Conservation (phyloP, 805 yeast species). For the Scheffersomyces amazonensis region DNA sequence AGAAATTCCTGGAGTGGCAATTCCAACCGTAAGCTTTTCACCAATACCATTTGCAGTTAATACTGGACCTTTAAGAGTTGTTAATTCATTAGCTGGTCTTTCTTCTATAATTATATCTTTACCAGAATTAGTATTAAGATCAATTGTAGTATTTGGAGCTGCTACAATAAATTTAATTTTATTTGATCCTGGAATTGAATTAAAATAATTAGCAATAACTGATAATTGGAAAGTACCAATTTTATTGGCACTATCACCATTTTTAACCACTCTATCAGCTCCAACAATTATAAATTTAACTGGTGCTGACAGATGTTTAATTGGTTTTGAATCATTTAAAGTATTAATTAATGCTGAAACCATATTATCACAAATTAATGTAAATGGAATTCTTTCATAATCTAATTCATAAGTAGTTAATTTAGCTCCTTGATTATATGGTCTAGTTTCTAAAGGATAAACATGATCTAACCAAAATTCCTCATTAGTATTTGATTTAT, state of each 20-base stretch:
- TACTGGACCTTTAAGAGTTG: slow-evolving; percentile 63
- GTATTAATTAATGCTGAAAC: slow-evolving; percentile 67
- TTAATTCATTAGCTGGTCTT: slow-evolving; percentile 78
- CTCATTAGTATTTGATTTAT: slow-evolving; percentile 21
- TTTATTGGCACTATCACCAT: slow-evolving; percentile 96
- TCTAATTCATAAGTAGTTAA: slow-evolving; percentile 88
- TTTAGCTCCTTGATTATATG: slow-evolving; percentile 95
- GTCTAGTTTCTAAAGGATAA: slow-evolving; percentile 91
- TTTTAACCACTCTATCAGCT: slow-evolving; percentile 88
- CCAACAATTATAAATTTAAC: slow-evolving; percentile 88
- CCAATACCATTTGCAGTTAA: slow-evolving; percentile 28
- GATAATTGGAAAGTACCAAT: slow-evolving; percentile 94
- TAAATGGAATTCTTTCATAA: slow-evolving; percentile 82
- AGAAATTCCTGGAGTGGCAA: slow-evolving; percentile 79
- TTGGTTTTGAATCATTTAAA: slow-evolving; percentile 21
- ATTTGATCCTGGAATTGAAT: slow-evolving; percentile 7
- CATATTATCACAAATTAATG: slow-evolving; percentile 89
- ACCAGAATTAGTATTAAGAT: slow-evolving; percentile 62
- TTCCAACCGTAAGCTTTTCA: slow-evolving; percentile 54
- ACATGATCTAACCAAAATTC: slow-evolving; percentile 61
- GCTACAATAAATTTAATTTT: slow-evolving; percentile 82
- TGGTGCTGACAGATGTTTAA: slow-evolving; percentile 46
- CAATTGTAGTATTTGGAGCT: slow-evolving; percentile 93
- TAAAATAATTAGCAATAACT: slow-evolving; percentile 56
- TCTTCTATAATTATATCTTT: slow-evolving; percentile 81